These are phyloP conservation scores for Linum tenue DNA, from an alignment of 345 rosid species.

Conservation along the genomic window DNA sequence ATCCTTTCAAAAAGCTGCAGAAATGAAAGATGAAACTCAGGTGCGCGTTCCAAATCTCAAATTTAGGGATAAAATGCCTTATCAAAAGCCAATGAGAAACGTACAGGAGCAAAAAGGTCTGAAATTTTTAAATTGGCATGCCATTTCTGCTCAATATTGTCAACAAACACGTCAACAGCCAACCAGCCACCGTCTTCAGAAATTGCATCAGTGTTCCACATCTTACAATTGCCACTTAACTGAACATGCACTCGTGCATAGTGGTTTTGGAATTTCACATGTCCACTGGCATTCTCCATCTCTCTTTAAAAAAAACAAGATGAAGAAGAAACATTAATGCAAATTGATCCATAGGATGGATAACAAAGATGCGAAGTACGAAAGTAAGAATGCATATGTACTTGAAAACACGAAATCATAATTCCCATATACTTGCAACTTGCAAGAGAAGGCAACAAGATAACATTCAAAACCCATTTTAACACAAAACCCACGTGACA, in stretches of 20 bases:
- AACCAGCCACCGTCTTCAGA: slow-evolving; percentile 92
- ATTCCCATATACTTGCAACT: background rate
- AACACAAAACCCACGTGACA: background rate
- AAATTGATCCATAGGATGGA: background rate
- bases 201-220: slow-evolving; percentile 67
- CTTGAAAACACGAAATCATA: background rate
- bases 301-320: slow-evolving; percentile 37
- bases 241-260: slow-evolving; percentile 71
- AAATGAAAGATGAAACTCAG: slow-evolving; percentile 8
- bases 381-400: background rate
- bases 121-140: slow-evolving; percentile 79
- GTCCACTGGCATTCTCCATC: slow-evolving; percentile 75
- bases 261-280: slow-evolving; percentile 83
- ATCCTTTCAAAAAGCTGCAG: slow-evolving; percentile 86
- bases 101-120: slow-evolving; percentile 89
- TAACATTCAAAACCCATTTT: too few species aligned
- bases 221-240: slow-evolving; percentile 75
- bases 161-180: slow-evolving; percentile 84
- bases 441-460: background rate
- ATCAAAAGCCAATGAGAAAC: slow-evolving; percentile 21
- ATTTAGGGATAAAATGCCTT: background rate
- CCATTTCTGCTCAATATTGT: slow-evolving; percentile 77
- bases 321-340: slow-evolving; percentile 17
- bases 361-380: background rate
- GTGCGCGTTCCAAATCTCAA: slow-evolving; percentile 1